Evolutionary conservation across 805 yeast genomes (phyloP).

Genomic region (Nakazawaea peltata): DNA sequence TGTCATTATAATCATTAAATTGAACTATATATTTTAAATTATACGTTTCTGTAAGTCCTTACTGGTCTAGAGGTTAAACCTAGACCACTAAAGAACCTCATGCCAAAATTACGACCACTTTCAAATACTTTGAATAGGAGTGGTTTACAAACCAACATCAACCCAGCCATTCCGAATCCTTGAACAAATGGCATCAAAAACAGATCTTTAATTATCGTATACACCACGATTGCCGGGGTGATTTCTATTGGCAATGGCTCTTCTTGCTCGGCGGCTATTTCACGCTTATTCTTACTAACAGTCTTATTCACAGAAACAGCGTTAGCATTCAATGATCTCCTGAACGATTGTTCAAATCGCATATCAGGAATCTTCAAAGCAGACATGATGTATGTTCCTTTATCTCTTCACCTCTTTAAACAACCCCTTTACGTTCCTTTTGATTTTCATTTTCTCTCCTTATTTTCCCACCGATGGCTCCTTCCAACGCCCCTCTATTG

Average conservation of each 20-base stretch:
- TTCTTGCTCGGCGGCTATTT: constrained; percentile 4
- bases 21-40: neutral
- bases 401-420: neutral
- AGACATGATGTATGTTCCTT: no score
- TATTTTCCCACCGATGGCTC: no score
- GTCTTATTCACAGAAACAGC: constrained; percentile 16
- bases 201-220: constrained; percentile 45
- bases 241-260: constrained; percentile 27
- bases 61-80: constrained; percentile 3
- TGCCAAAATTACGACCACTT: constrained; percentile 18
- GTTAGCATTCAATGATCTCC: constrained; percentile 25
- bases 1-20: no score
- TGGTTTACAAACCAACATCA: constrained; percentile 28
- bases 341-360: constrained; percentile 58
- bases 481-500: no score
- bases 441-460: no score
- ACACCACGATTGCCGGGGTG: constrained; percentile 36
- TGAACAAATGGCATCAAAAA: constrained; percentile 49
- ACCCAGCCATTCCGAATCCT: constrained; percentile 38
- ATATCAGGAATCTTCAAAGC: constrained; percentile 46
- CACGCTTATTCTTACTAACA: constrained; percentile 13
- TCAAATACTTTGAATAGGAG: constrained; percentile 17
- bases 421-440: no score
- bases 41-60: neutral
- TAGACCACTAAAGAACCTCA: constrained; percentile 11